These are phyloP conservation scores for Fusarium sp. DNA, from an alignment of 2,329 filamentous ascomycete species.

Conservation along the genomic window DNA sequence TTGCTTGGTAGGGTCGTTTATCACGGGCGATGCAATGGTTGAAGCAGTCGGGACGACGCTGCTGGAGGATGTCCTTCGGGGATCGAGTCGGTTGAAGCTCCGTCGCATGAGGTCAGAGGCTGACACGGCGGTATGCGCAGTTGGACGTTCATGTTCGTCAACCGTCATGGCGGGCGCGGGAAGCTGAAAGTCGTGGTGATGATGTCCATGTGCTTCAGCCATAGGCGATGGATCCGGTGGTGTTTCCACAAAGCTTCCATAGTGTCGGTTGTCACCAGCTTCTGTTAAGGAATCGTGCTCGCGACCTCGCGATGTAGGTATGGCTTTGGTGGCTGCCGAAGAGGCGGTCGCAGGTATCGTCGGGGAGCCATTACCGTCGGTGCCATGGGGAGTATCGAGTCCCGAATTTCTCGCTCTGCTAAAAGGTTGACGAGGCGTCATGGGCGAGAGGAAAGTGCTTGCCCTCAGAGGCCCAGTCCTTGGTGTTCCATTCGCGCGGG, in stretches of 20 bases:
- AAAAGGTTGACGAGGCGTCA: constrained; percentile 32
- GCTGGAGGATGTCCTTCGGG: constrained; percentile 51
- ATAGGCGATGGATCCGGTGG: constrained; percentile 47
- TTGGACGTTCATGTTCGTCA: constrained; percentile 38
- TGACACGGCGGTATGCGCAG: constrained; percentile 40
- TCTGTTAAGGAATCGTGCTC: constrained; percentile 55
- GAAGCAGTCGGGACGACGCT: constrained; percentile 36
- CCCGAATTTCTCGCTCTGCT: constrained; percentile 2
- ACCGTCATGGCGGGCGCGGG: constrained; percentile 62
- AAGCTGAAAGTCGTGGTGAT: constrained; percentile 57
- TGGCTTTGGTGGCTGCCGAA: constrained; percentile 28
- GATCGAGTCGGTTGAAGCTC: constrained; percentile 39
- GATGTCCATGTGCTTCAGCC: constrained; percentile 18
- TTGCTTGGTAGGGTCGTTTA: constrained; percentile 30
- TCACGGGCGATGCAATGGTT: constrained; percentile 20
- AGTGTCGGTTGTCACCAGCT: constrained; percentile 53
- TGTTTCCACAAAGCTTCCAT: constrained; percentile 62
- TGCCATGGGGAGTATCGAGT: constrained; percentile 5
- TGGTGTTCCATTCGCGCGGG: constrained; percentile 65
- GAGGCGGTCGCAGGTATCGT: constrained; percentile 18
- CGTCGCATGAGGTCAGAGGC: constrained; percentile 28
- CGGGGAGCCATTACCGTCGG: constrained; percentile 11
- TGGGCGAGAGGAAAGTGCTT: constrained; percentile 44
- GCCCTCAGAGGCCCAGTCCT: constrained; percentile 48
- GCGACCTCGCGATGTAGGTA: constrained; percentile 31